Conservation (phyloP, 352 stramenopile species). For the Phytopythium delawarense region DNA sequence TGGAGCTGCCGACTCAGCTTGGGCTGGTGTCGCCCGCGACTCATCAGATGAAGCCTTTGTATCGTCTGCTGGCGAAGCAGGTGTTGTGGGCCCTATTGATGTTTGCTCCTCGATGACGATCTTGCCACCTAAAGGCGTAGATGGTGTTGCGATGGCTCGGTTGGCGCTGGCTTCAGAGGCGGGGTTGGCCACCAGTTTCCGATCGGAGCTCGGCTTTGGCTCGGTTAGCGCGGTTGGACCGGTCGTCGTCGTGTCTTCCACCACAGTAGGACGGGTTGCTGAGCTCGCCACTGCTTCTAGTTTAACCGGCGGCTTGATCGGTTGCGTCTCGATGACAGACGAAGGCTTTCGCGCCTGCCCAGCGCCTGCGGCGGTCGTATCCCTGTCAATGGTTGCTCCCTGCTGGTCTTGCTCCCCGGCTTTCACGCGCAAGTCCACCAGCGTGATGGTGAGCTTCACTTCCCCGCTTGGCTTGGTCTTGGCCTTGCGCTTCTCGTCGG, state of each 20-base stretch:
- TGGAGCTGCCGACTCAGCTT: not conserved
- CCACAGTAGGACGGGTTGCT: not conserved
- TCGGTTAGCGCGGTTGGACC: not conserved
- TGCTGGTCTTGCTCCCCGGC: not conserved
- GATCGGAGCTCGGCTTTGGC: not conserved
- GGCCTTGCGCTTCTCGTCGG: conserved; percentile 42
- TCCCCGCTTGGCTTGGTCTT: conserved; percentile 24
- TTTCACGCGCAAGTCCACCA: conserved; percentile 18
- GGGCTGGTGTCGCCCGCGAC: too few species aligned
- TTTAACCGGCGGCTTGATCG: not conserved
- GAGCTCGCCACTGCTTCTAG: not conserved
- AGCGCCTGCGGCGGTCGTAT: not conserved
- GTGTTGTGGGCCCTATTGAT: not conserved
- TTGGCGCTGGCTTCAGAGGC: not conserved
- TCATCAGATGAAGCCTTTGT: not conserved
- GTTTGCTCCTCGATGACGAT: not conserved
- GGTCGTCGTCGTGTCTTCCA: not conserved
- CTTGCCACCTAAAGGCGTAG: not conserved
- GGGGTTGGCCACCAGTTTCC: not conserved
- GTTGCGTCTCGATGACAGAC: not conserved
- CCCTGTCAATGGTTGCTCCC: not conserved
- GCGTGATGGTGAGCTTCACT: conserved; percentile 36
- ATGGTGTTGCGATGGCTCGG: not conserved
- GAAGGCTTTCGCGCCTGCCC: not conserved
- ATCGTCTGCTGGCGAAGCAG: not conserved